phyloP scores from a whole-genome alignment of 495 filamentous ascomycete genomes.

The Penicillium soppii region DNA sequence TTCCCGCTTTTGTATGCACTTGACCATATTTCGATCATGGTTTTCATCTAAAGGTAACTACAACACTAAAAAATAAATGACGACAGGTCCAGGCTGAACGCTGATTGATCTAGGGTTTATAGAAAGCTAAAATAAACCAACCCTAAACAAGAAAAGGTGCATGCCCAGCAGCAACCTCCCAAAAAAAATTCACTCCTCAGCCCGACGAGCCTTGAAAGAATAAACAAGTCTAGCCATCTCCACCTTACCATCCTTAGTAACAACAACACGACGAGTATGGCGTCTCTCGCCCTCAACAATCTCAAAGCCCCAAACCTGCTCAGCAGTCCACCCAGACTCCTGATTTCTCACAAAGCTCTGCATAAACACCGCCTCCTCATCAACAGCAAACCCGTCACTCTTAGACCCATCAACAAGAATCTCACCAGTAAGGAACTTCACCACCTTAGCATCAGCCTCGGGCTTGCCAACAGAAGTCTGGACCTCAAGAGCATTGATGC shows the following conservation, averaged over 20 bases:
- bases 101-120: not conserved
- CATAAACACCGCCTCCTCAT: slow-evolving; percentile 42
- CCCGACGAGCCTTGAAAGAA: slow-evolving; percentile 45
- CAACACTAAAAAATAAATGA: no score
- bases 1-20: not conserved
- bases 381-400: slow-evolving; percentile 37
- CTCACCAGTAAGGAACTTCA: slow-evolving; percentile 44
- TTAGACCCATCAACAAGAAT: slow-evolving; percentile 35
- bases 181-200: slow-evolving; percentile 3
- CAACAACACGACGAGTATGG: slow-evolving; percentile 65
- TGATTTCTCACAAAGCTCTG: slow-evolving; percentile 49
- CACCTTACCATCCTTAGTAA: slow-evolving; percentile 60
- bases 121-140: not conserved
- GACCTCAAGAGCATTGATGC: slow-evolving; percentile 31
- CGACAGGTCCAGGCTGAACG: not conserved
- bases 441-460: slow-evolving; percentile 45
- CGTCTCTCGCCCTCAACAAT: slow-evolving; percentile 57
- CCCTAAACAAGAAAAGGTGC: not conserved
- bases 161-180: not conserved
- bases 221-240: slow-evolving; percentile 73
- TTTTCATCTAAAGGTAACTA: no score
- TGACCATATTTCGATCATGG: no score
- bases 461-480: slow-evolving; percentile 33
- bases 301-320: slow-evolving; percentile 68
- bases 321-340: slow-evolving; percentile 46